Evolutionary conservation across 139 green algal species (phyloP), one percentile per base, ranked within the genome.

Genomic region (Nannochloris sp.): DNA sequence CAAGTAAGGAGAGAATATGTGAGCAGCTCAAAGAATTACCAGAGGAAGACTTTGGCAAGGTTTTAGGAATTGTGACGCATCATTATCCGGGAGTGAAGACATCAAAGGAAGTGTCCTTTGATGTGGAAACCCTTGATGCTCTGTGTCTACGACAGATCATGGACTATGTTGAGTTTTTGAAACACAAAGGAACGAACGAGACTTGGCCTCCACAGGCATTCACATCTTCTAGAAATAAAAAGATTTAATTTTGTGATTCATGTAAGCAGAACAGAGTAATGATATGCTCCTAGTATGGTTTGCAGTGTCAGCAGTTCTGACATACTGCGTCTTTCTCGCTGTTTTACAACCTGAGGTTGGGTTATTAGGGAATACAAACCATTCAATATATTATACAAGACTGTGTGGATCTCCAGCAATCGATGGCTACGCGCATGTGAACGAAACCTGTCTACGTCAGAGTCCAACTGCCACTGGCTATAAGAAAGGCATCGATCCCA

Each of bases 401-500:
- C 79, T 75, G 21, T 88, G 82, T 46, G 83, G 82, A 48, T 84
- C 72, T 5, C 82, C 82, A 8, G 81, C 82, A 11, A 60, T 82
- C 12, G 83, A 89, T 56, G 79, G 71, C 16, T 92, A 91, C 62
- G 72, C 79, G 1, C 77, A 85, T 43, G 81, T 91, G 5, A 62
- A 88, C 23, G 44, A 72, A 5, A 44, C 62, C 19, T 92, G 85
- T 62, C 53, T 90, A 21, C 49, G 75, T 29, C 18, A 34, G 12
- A 80, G 69, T 3, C 75, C 80, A 1, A 84, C 85, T 36, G 72
- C 70, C 5, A 34, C 21, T 1, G 70, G 65, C 62, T 81, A 68
- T 51, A n/a, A 8, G 11, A 25, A 63, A 8, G 8, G 34, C 8
- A 40, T 12, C 5, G 34, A 40, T 40, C 34, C 34, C 34, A 40